Conservation (phyloP, 1,284 basidiomycete species). For the Papiliotrema nemorosa region DNA sequence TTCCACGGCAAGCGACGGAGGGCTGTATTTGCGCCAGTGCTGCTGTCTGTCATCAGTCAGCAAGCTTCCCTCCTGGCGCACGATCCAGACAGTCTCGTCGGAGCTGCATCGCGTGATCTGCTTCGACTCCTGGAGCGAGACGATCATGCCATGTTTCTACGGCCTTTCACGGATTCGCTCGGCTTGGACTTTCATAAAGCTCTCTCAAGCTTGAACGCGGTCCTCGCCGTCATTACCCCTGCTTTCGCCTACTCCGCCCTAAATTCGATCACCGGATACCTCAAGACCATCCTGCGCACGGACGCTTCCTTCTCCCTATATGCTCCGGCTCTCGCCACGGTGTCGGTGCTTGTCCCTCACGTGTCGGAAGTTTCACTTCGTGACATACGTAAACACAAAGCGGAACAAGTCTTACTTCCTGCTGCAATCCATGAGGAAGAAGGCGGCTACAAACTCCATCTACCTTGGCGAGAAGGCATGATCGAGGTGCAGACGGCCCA, state of each 20-base stretch:
- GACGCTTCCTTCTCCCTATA: constrained; percentile 55
- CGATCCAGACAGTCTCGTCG: constrained; percentile 58
- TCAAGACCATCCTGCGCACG: constrained; percentile 58
- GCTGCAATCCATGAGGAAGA: constrained; percentile 53
- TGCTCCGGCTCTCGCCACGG: constrained; percentile 57
- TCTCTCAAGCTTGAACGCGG: constrained; percentile 56
- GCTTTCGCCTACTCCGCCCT: constrained; percentile 64
- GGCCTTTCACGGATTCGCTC: constrained; percentile 63
- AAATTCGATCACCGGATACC: constrained; percentile 66
- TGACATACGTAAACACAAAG: constrained; percentile 68
- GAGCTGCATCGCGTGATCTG: constrained; percentile 58
- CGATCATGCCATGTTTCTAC: constrained; percentile 62
- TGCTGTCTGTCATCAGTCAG: constrained; percentile 22
- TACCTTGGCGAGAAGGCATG: constrained; percentile 55
- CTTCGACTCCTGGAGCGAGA: constrained; percentile 70
- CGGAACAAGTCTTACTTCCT: constrained; percentile 67
- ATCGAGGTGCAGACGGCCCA: constrained; percentile 68
- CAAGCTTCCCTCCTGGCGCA: constrained; percentile 51
- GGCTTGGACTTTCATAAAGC: constrained; percentile 54
- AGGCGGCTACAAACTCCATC: constrained; percentile 49
- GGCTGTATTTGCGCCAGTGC: constrained; percentile 31
- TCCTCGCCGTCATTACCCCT: constrained; percentile 58
- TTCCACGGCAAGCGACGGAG: constrained; percentile 13
- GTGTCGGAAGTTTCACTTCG: constrained; percentile 69
- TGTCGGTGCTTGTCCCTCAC: constrained; percentile 60